These are phyloP conservation scores for Thermothielavioides terrestris DNA, from an alignment of 495 filamentous ascomycete species.

Conservation along the genomic window DNA sequence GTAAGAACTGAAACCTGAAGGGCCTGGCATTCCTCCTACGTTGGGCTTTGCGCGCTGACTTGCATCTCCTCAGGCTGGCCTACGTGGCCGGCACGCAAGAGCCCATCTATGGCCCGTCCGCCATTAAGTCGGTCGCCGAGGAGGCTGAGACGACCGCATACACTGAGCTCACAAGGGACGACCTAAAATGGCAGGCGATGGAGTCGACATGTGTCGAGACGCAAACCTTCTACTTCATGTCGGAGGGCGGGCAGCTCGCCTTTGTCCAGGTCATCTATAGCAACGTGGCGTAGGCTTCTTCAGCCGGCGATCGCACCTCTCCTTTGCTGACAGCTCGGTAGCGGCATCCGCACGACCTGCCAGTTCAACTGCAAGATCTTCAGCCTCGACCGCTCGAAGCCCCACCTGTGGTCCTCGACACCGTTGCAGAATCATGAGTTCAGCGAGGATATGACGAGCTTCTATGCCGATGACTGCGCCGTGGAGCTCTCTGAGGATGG, in stretches of 20 bases:
- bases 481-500: conserved; percentile 78
- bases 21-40: too few relatives aligned
- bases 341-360: conserved; percentile 78
- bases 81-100: conserved; percentile 91
- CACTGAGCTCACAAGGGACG: conserved; percentile 65
- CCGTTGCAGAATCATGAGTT: conserved; percentile 69
- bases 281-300: conserved; percentile 75
- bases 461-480: conserved; percentile 75
- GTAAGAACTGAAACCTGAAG: conserved; percentile 21
- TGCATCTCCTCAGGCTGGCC: conserved; percentile 53
- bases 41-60: conserved; percentile 4
- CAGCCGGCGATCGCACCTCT: background rate
- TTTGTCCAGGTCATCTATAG: conserved; percentile 93
- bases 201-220: conserved; percentile 89
- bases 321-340: conserved; percentile 37
- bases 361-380: conserved; percentile 93
- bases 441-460: conserved; percentile 69
- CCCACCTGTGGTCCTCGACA: conserved; percentile 73
- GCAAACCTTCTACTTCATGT: conserved; percentile 87
- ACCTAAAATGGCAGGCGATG: conserved; percentile 72
- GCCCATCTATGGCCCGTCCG: conserved; percentile 88
- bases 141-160: conserved; percentile 74
- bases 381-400: conserved; percentile 55
- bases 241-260: conserved; percentile 65
- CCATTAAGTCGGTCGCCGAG: conserved; percentile 73